Evolutionary conservation across 1,139 yeast genomes (phyloP), one percentile per base, ranked within the genome.

Genomic region (Debaryomyces subglobosus): DNA sequence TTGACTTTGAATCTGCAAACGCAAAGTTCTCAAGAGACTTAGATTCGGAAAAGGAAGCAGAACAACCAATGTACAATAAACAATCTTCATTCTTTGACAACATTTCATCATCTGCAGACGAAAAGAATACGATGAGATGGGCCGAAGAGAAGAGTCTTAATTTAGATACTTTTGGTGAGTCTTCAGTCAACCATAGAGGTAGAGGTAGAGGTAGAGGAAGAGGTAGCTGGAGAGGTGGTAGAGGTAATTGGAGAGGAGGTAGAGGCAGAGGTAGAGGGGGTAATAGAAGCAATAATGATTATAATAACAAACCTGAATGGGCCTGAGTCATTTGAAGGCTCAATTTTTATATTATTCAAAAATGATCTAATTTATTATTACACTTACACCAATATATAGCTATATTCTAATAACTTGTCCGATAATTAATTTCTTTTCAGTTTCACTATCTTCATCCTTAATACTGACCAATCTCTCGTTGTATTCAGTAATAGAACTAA

Each of bases 31-130:
- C 64, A 27, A 72, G 67, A 53, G 79, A 77, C 34, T 62, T 63
- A 20, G 64, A 68, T 49, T 53, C 56, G 16, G 67, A 63, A 49
- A 65, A 61, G 16, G 64, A 60, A 40, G 51, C 53, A n/a, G 64
- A 63, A 25, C 56, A 47, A 32, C 49, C 59, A 1, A 56, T 59
- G 39, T 89, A 89, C 66, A 79, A 86, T 64, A 86, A 82, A 61
- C 79, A 78, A 57, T 79, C 89, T 10, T 89, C 96, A 1, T 90
- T 90, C 64, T 90, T 90, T 59, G 96, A 90, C 67, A 81, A 80
- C 50, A 79, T 90, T 53, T 86, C 95, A 8, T 82, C 89, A 6
- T 77, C 83, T 1, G 72, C 75, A 27, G 78, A 66, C 44, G 71
- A 68, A 49, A 64, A 71, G 54, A 57, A 58, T 40, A 48, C 68